These are phyloP conservation scores for Gryganskiella cystojenkinii DNA, from an alignment of 192 early-diverging fungal genomes.

Conservation along the genomic window DNA sequence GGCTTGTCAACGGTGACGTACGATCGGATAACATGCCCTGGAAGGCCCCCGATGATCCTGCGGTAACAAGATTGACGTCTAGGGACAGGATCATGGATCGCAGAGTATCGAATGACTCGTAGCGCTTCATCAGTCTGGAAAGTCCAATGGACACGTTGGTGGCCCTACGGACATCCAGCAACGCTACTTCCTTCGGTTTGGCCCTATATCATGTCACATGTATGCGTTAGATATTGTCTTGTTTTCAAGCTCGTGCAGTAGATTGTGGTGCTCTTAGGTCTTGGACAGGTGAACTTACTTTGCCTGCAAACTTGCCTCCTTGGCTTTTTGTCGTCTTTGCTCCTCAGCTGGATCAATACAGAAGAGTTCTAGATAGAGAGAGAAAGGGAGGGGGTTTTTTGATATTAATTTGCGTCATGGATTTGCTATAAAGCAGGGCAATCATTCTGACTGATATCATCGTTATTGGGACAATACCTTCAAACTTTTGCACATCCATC, in stretches of 20 bases:
- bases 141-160: slow-evolving; percentile 50
- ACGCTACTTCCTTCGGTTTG: slow-evolving; percentile 36
- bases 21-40: background rate
- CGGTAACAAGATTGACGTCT: slow-evolving; percentile 3
- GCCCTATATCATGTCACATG: slow-evolving; percentile 1
- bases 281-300: slow-evolving; percentile 25
- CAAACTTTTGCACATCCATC: slow-evolving; percentile 51
- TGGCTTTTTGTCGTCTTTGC: slow-evolving; percentile 36
- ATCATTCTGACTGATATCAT: no score
- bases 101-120: slow-evolving; percentile 36
- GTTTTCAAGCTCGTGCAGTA: background rate
- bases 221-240: background rate
- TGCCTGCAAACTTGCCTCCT: slow-evolving; percentile 21
- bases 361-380: slow-evolving; percentile 32
- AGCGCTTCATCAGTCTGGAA: slow-evolving; percentile 40
- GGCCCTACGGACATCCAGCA: slow-evolving; percentile 33
- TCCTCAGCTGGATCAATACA: slow-evolving; percentile 48
- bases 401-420: no score
- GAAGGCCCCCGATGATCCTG: no score
- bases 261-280: background rate
- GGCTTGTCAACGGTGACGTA: no score
- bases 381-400: no score
- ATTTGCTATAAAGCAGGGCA: no score
- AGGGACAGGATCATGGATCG: slow-evolving; percentile 30
- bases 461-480: slow-evolving; percentile 33